Evolutionary conservation across 176 grass and related monocot genomes (phyloP).

Genomic region (Dactylis glomerata): DNA sequence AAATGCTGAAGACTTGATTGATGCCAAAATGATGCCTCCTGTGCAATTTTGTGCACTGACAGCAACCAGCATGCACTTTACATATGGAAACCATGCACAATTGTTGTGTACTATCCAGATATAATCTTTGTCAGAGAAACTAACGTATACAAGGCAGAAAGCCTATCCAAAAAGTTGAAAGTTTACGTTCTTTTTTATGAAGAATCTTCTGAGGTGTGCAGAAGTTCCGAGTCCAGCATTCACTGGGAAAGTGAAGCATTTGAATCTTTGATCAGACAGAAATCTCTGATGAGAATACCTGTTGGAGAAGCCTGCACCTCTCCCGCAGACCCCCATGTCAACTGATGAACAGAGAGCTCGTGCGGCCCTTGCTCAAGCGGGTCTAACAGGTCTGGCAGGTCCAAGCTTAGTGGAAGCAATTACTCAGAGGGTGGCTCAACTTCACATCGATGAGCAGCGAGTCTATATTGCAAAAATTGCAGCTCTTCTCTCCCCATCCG

Average conservation of each 20-base stretch:
- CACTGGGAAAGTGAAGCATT: constrained; percentile 85
- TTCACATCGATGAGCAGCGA: too few species aligned
- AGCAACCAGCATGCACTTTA: constrained; percentile 70
- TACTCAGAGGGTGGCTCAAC: too few species aligned
- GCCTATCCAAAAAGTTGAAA: constrained; percentile 62
- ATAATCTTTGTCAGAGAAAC: constrained; percentile 91
- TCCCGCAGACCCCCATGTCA: too few species aligned
- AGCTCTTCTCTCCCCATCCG: too few species aligned
- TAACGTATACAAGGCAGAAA: constrained; percentile 92
- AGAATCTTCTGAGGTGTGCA: constrained; percentile 83
- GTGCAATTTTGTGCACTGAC: constrained; percentile 88
- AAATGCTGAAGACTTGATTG: constrained; percentile 4
- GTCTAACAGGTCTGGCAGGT: too few species aligned
- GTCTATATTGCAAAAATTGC: too few species aligned
- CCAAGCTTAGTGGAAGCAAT: too few species aligned
- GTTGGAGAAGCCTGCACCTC: too few species aligned
- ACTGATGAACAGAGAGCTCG: too few species aligned
- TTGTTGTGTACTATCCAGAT: constrained; percentile 95
- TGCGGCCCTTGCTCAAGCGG: too few species aligned
- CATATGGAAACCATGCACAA: constrained; percentile 71
- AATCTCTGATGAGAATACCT: constrained; percentile 91
- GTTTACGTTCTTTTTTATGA: constrained; percentile 98
- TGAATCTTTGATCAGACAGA: constrained; percentile 93
- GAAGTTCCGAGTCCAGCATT: constrained; percentile 91
- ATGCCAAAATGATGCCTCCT: constrained; percentile 62